Evolutionary conservation across 2,329 filamentous ascomycete genomes (phyloP), one percentile per base, ranked within the genome.

Genomic region (Xylariales sp.): DNA sequence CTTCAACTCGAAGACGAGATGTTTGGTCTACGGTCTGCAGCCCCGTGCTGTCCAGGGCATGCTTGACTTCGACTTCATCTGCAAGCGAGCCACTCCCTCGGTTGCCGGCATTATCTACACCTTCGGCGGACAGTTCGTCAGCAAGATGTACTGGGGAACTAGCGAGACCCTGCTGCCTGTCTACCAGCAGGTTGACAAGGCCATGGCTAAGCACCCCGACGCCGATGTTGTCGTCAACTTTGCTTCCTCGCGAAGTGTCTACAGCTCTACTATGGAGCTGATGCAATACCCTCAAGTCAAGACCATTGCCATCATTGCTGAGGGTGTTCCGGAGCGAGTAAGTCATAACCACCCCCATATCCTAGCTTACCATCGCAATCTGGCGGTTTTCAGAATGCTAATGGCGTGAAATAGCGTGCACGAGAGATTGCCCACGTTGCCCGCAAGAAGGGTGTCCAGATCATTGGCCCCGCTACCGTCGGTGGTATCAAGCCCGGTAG

Each of bases 101-200:
- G 93, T 98, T 42, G 93, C 93, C 52, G 93, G 90, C 64, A 97
- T 98, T 72, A 97, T 98, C 78, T 98, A 98, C 78, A 96, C 93
- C 56, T 98, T 98, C 62, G 93, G 93, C 65, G 93, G 93, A 54
- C 93, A 98, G 73, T 98, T 98, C 82, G 93, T 98, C 65, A 96
- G 89, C 83, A 98, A 98, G 84, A 97, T 98, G 93, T 98, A 98
- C 86, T 98, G 93, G 93, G 93, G 93, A 61, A 98, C 93, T 62
- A 96, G 89, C 74, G 93, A 98, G 78, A 98, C 93, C 47, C 83
- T 98, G 51, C 81, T 98, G 55, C 93, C 93, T 48, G 93, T 98
- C 65, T 98, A 98, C 81, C 91, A 98, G 74, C 80, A 88, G 60
- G 85, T 90, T 34, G 74, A 81, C 54, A 95, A 96, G 78, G 93